These are phyloP conservation scores for Abelmoschus esculentus DNA, from an alignment of 345 rosid genomes.

Conservation along the genomic window DNA sequence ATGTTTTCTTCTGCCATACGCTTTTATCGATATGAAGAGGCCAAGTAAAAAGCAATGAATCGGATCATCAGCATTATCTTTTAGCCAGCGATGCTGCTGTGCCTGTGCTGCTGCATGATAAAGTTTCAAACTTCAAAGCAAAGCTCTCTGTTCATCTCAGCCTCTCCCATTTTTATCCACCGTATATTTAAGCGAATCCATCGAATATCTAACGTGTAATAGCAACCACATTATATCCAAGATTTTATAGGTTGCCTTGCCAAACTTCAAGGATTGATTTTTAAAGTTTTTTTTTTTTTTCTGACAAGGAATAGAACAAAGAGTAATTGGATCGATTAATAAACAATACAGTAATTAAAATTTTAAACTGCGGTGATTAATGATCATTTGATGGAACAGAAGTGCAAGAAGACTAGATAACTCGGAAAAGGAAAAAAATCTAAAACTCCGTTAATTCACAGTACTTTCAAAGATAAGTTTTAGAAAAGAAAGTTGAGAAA, in stretches of 20 bases:
- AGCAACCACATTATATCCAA: not conserved
- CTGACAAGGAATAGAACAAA: not conserved
- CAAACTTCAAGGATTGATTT: too few relatives aligned
- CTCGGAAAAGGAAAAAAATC: not conserved
- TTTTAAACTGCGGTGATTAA: not conserved
- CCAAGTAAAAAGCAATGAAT: not conserved
- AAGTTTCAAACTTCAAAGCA: conserved; percentile 16
- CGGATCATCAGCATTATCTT: conserved; percentile 10
- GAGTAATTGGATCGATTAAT: not conserved
- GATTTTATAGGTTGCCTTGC: too few relatives aligned
- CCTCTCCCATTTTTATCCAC: not conserved
- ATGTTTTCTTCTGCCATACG: conserved; percentile 28
- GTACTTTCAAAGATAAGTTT: not conserved
- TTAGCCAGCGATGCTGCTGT: not conserved
- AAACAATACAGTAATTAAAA: not conserved
- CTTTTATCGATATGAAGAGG: conserved; percentile 19
- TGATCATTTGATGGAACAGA: not conserved
- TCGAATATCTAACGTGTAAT: not conserved
- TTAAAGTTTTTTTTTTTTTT: too few relatives aligned
- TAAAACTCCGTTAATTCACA: conserved; percentile 6
- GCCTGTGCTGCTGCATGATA: not conserved
- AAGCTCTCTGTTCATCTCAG: not conserved
- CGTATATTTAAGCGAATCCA: not conserved
- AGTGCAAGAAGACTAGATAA: not conserved
- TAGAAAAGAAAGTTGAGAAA: not conserved